Base-by-base conservation (phyloP, 106 monocot species). In the Hemerocallis citrina region DNA sequence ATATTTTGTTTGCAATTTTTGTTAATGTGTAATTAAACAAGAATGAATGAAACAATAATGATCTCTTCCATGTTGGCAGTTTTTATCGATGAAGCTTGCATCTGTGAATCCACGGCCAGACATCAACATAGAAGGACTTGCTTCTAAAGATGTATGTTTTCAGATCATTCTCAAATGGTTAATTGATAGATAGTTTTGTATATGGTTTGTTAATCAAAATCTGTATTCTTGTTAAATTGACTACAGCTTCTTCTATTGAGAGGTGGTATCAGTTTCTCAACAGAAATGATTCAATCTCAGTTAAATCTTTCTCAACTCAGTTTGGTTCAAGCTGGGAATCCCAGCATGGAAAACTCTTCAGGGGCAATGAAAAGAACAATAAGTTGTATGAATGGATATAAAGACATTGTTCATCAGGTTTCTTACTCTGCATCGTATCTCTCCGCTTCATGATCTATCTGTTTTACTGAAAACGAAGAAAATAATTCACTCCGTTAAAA, bases 51-150 rank as follows among this genome's bases (percentile, higher is more conserved):
- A 22, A 24, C 17, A 37, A 50, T 46, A 11, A 31, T 17, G 3
- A 17, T 54, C 3, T 39, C 61, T 69, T 71, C 52, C 66, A 35
- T 39, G 31, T 12, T 27, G 58, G 61, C 79, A 88, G 83, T 84
- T 88, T 62, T 69, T 88, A 2, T 88, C 87, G 1, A 88, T 82
- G 87, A 88, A 88, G 63, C 75, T 88, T 19, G 65, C 87, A 6
- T 15, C 69, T 0, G 59, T 88, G 29, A 76, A 74, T 19, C 79
- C 88, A 4, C 43, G 57, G n/a, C 29, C 61, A 8, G 76, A 68
- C 41, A 56, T 50, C 42, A 75, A 88, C 35, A 65, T 84, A 41
- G 76, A 81, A 34, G 73, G 68, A 27, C 57, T 85, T 2, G 64
- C 86, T 43, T 40, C 76, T 21, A 78, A 78, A 72, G 68, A 88